phyloP scores from a whole-genome alignment of 345 rosid species.

The Linum usitatissimum region DNA sequence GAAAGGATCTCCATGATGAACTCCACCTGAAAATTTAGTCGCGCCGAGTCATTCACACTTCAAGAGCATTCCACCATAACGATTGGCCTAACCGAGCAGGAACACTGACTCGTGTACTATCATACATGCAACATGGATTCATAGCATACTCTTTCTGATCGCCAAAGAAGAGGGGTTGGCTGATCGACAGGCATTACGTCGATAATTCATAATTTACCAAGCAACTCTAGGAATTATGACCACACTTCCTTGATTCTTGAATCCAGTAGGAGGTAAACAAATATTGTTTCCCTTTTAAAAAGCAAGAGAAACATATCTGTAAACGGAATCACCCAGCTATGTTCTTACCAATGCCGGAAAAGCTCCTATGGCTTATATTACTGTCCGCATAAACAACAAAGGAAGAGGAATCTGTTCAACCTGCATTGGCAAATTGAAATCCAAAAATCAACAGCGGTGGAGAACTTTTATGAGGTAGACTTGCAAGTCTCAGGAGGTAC shows the following conservation, averaged over 20 bases:
- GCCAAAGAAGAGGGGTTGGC: too few relatives aligned
- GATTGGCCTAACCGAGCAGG: neutral
- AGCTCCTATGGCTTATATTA: slow-evolving; percentile 89
- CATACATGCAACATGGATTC: too few relatives aligned
- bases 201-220: too few relatives aligned
- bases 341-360: slow-evolving; percentile 82
- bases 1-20: slow-evolving; percentile 92
- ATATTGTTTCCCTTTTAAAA: neutral
- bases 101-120: neutral
- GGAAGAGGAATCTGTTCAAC: slow-evolving; percentile 99
- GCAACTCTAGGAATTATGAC: too few relatives aligned
- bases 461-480: slow-evolving; percentile 3
- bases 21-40: slow-evolving; percentile 48
- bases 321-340: neutral
- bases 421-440: slow-evolving; percentile 32
- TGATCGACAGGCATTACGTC: too few relatives aligned
- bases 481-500: slow-evolving; percentile 15
- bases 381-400: slow-evolving; percentile 96
- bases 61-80: neutral
- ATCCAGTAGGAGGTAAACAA: neutral
- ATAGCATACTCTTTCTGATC: too few relatives aligned
- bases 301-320: neutral
- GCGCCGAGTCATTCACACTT: slow-evolving; percentile 7
- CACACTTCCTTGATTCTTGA: neutral
- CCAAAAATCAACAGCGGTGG: slow-evolving; percentile 9